Percentiles rank a stretch among this genome's conserved stretches.
Conservation (phyloP, 225 moss, liverwort and hornwort species). For the Straminergon stramineum region DNA sequence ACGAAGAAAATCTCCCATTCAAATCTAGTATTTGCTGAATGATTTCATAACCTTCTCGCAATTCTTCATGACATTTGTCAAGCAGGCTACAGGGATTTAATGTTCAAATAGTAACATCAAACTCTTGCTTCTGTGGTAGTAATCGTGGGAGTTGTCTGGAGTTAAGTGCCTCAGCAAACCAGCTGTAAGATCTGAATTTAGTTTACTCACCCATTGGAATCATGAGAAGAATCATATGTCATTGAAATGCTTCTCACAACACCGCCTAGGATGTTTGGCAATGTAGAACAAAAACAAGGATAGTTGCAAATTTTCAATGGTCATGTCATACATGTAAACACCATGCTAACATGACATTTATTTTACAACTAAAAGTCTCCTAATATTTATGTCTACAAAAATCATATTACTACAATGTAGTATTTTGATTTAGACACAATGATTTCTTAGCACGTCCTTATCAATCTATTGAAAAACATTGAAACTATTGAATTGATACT, state of each 20-base stretch:
- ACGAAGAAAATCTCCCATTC: neutral
- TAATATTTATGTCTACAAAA: neutral
- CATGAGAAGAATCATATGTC: neutral
- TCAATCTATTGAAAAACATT: neutral
- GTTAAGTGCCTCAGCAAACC: neutral
- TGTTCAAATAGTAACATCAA: neutral
- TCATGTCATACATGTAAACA: neutral
- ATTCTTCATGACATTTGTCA: neutral
- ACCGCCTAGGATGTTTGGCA: neutral
- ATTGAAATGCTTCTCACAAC: neutral
- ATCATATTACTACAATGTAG: neutral
- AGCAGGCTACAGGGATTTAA: neutral
- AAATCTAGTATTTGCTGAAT: neutral
- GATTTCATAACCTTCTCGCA: neutral
- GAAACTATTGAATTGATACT: neutral
- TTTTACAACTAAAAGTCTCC: neutral
- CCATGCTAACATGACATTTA: neutral
- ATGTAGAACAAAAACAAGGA: neutral
- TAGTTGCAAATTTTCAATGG: neutral
- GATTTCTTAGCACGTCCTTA: neutral
- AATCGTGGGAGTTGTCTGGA: neutral
- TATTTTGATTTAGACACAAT: neutral
- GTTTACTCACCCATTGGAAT: no score
- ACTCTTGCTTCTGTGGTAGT: neutral
- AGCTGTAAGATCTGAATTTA: neutral